phyloP scores from a whole-genome alignment of 2,329 filamentous ascomycete species.

The Parastagonospora nodorum region DNA sequence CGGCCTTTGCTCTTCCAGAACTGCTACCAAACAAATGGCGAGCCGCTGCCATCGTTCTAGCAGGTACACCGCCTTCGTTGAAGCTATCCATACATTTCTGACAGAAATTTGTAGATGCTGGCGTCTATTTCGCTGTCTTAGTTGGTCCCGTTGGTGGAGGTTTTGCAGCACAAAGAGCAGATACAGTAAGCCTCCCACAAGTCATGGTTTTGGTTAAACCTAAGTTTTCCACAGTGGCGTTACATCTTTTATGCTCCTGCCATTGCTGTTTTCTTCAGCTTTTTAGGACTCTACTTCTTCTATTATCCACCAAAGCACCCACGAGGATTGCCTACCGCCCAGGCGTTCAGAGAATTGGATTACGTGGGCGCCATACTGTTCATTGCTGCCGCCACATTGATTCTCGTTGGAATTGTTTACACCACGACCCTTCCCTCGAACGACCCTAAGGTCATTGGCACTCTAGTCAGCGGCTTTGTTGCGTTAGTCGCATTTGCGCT shows the following conservation, averaged over 20 bases:
- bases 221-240: background rate
- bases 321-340: slow-evolving; percentile 28
- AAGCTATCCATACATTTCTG: background rate
- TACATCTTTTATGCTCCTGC: slow-evolving; percentile 43
- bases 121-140: slow-evolving; percentile 53
- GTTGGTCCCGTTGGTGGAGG: slow-evolving; percentile 54
- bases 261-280: slow-evolving; percentile 52
- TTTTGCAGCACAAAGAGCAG: slow-evolving; percentile 46
- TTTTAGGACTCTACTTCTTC: slow-evolving; percentile 50
- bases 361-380: slow-evolving; percentile 42
- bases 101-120: slow-evolving; percentile 8
- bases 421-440: slow-evolving; percentile 29
- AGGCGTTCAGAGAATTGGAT: slow-evolving; percentile 37
- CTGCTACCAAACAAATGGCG: slow-evolving; percentile 56
- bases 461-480: slow-evolving; percentile 38
- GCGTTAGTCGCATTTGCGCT: slow-evolving; percentile 34
- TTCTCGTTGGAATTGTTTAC: slow-evolving; percentile 44
- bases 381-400: slow-evolving; percentile 28
- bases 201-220: background rate
- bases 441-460: slow-evolving; percentile 37
- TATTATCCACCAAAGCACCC: slow-evolving; percentile 51
- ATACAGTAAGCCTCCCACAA: slow-evolving; percentile 7
- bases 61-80: background rate
- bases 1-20: slow-evolving; percentile 54
- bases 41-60: slow-evolving; percentile 20